These are phyloP conservation scores for Pleurotus platypus DNA, from an alignment of 768 basidiomycete genomes.

Conservation along the genomic window DNA sequence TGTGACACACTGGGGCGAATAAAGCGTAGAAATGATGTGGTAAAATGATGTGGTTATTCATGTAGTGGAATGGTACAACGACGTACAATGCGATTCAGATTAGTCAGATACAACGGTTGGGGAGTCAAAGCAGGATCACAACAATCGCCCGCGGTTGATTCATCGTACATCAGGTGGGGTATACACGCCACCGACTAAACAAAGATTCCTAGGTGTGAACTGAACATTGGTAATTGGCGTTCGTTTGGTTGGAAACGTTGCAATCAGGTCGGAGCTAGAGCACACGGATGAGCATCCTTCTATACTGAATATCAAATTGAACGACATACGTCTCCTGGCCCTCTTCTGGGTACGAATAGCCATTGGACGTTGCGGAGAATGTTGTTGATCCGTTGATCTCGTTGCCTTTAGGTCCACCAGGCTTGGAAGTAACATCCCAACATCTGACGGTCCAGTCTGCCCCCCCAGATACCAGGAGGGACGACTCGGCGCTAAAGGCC, in stretches of 20 bases:
- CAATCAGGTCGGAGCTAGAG: constrained; percentile 74
- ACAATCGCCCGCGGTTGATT: constrained; percentile 1
- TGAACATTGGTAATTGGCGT: constrained; percentile 91
- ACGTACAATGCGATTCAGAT: background rate
- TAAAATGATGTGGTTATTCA: too few relatives aligned
- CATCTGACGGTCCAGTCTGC: constrained; percentile 97
- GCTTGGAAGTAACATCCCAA: constrained; percentile 83
- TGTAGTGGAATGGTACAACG: background rate
- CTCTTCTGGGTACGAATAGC: constrained; percentile 41
- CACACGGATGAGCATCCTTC: constrained; percentile 9
- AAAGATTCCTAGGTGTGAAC: constrained; percentile 93
- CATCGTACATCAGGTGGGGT: constrained; percentile 56
- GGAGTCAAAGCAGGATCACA: background rate
- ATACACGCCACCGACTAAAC: constrained; percentile 80
- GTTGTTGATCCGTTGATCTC: constrained; percentile 31
- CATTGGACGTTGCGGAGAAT: constrained; percentile 8
- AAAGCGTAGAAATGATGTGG: too few relatives aligned
- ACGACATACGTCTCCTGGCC: constrained; percentile 66
- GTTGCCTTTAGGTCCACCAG: constrained; percentile 64
- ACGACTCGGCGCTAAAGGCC: constrained; percentile 89
- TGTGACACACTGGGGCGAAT: too few relatives aligned
- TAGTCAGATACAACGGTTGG: background rate
- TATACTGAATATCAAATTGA: background rate
- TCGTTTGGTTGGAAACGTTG: constrained; percentile 93
- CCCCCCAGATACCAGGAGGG: constrained; percentile 84